Evolutionary conservation across 73 alveolate species (phyloP).

Genomic region (Blepharisma stoltei): DNA sequence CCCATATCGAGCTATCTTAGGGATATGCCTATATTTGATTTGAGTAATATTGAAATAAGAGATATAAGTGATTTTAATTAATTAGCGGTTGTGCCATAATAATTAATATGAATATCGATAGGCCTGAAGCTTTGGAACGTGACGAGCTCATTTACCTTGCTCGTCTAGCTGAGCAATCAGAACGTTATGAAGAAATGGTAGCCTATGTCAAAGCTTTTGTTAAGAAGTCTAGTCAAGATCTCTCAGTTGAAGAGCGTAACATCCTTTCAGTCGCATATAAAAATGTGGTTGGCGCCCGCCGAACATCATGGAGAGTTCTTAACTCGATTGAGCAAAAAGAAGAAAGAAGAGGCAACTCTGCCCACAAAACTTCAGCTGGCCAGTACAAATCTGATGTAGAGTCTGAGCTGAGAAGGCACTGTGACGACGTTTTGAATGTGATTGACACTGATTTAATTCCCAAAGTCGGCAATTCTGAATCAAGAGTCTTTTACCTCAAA

Average conservation of each 20-base stretch:
- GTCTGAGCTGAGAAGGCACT: slow-evolving; percentile 31
- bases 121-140: slow-evolving; percentile 6
- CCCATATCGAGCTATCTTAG: too few species aligned
- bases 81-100: too few species aligned
- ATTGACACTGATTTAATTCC: background rate
- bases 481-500: slow-evolving; percentile 52
- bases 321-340: slow-evolving; percentile 53
- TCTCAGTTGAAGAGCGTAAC: slow-evolving; percentile 62
- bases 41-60: too few species aligned
- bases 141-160: slow-evolving; percentile 48
- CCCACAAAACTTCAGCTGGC: too few species aligned
- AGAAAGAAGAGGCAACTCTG: too few species aligned
- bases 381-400: too few species aligned
- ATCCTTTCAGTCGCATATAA: slow-evolving; percentile 50
- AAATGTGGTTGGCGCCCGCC: slow-evolving; percentile 36
- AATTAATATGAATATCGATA: too few species aligned
- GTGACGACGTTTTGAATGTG: too few species aligned
- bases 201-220: slow-evolving; percentile 47
- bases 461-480: slow-evolving; percentile 38
- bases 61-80: too few species aligned
- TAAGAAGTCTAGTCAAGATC: slow-evolving; percentile 39
- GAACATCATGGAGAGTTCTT: slow-evolving; percentile 62
- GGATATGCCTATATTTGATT: too few species aligned
- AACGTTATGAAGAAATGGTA: slow-evolving; percentile 62
- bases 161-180: slow-evolving; percentile 66